phyloP scores from a whole-genome alignment of 2,329 filamentous ascomycete genomes.

The Tolypocladium nubicola region DNA sequence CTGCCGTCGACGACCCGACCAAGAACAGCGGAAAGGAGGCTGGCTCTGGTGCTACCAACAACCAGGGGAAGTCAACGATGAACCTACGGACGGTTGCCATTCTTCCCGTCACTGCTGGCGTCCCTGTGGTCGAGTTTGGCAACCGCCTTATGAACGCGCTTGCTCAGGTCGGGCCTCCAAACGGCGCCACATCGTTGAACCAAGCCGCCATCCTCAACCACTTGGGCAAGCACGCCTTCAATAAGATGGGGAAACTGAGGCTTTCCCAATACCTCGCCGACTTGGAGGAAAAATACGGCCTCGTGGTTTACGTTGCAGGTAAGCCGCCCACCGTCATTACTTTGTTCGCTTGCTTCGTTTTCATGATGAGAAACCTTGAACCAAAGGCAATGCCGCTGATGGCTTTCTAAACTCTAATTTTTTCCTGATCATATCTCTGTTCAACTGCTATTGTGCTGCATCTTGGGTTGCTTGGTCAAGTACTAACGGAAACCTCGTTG shows the following conservation, averaged over 20 bases:
- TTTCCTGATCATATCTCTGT: conserved; percentile 43
- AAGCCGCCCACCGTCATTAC: conserved; percentile 18
- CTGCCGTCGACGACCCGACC: conserved; percentile 72
- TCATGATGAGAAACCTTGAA: conserved; percentile 42
- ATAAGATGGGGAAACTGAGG: conserved; percentile 92
- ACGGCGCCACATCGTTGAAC: conserved; percentile 85
- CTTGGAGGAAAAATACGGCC: conserved; percentile 90
- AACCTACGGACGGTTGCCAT: conserved; percentile 91
- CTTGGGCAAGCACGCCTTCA: conserved; percentile 91
- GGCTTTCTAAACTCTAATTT: conserved; percentile 56
- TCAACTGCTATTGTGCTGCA: conserved; percentile 3
- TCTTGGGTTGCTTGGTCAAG: neutral
- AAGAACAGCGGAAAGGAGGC: conserved; percentile 55
- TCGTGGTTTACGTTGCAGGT: conserved; percentile 88
- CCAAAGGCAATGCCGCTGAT: conserved; percentile 44
- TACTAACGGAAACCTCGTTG: conserved; percentile 16
- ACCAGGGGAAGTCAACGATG: conserved; percentile 68
- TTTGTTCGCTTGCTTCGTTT: neutral
- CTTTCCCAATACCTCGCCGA: conserved; percentile 93
- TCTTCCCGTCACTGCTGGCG: conserved; percentile 78
- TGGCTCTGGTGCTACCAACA: conserved; percentile 39
- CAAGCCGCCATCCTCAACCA: conserved; percentile 92
- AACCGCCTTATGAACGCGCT: conserved; percentile 79
- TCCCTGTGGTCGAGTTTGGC: conserved; percentile 93
- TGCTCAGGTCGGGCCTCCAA: conserved; percentile 77